Percentiles rank a stretch among this genome's conserved stretches.
phyloP scores from a whole-genome alignment of 768 basidiomycete species.

The Scleroderma citrinum region DNA sequence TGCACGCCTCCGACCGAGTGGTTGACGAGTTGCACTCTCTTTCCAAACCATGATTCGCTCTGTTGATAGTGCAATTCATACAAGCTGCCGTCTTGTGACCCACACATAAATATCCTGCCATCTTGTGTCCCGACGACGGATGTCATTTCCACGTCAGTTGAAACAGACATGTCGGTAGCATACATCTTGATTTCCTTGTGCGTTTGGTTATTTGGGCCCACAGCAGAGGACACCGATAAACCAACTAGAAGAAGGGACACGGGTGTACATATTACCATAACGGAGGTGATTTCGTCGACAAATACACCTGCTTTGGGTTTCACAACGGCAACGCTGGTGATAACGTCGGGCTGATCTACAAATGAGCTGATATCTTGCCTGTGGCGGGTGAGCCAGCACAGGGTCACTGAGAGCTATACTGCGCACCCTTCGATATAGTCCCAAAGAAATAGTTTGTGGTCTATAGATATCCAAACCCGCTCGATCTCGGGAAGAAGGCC shows the following conservation, averaged over 20 bases:
- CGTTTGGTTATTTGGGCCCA: constrained; percentile 32
- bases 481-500: constrained; percentile 91
- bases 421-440: constrained; percentile 91
- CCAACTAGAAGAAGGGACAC: constrained; percentile 81
- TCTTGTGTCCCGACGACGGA: constrained; percentile 72
- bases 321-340: constrained; percentile 84
- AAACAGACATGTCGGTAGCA: constrained; percentile 77
- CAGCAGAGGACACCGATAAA: constrained; percentile 47
- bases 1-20: constrained; percentile 77
- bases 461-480: constrained; percentile 91
- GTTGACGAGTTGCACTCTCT: constrained; percentile 78
- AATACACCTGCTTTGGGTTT: constrained; percentile 83
- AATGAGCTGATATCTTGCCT: constrained; percentile 93
- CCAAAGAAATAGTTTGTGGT: constrained; percentile 93
- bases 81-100: constrained; percentile 77
- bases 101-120: constrained; percentile 90
- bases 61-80: constrained; percentile 92
- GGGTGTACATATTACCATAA: constrained; percentile 89
- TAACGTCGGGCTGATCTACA: constrained; percentile 84
- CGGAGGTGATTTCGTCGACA: constrained; percentile 83
- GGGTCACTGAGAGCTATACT: not conserved
- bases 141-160: constrained; percentile 80
- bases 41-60: constrained; percentile 89
- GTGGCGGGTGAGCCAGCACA: constrained; percentile 6
- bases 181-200: constrained; percentile 82